Evolutionary conservation across 306 rosid species (phyloP).

Genomic region (Malus asiatica): DNA sequence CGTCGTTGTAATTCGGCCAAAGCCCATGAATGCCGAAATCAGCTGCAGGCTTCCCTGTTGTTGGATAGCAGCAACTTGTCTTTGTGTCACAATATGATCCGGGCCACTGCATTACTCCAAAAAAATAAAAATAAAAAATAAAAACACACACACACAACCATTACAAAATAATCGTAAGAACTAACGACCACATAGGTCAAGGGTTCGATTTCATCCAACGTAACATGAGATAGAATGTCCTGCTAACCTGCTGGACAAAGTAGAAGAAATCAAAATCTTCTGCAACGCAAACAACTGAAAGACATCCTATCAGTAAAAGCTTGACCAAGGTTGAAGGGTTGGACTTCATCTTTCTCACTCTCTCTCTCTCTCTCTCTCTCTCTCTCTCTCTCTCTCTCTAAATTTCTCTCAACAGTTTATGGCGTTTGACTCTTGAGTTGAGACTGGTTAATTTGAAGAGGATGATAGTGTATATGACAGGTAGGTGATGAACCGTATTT

Average conservation of each 20-base stretch:
- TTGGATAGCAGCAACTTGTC: slow-evolving; percentile 61
- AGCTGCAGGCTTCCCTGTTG: slow-evolving; percentile 59
- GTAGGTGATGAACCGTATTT: slow-evolving; percentile 8
- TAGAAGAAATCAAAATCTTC: slow-evolving; percentile 74
- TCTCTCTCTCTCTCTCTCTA: neutral
- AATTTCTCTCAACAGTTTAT: neutral
- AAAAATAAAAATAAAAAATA: neutral
- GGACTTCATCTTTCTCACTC: slow-evolving; percentile 24
- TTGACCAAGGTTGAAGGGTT: slow-evolving; percentile 19
- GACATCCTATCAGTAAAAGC: slow-evolving; percentile 41
- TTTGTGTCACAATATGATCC: slow-evolving; percentile 73
- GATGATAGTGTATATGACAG: neutral
- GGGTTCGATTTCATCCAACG: neutral
- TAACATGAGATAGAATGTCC: neutral
- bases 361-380: neutral
- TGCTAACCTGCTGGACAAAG: slow-evolving; percentile 69
- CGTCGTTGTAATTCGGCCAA: slow-evolving; percentile 69
- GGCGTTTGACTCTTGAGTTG: neutral
- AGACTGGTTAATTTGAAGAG: neutral
- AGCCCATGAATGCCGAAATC: slow-evolving; percentile 72
- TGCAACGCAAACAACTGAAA: slow-evolving; percentile 38
- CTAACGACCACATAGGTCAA: neutral
- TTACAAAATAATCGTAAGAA: neutral
- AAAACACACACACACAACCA: neutral
- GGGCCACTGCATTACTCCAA: slow-evolving; percentile 47